These are phyloP conservation scores for Tympanopsis confertula DNA, from an alignment of 2,329 filamentous ascomycete genomes.

Conservation along the genomic window DNA sequence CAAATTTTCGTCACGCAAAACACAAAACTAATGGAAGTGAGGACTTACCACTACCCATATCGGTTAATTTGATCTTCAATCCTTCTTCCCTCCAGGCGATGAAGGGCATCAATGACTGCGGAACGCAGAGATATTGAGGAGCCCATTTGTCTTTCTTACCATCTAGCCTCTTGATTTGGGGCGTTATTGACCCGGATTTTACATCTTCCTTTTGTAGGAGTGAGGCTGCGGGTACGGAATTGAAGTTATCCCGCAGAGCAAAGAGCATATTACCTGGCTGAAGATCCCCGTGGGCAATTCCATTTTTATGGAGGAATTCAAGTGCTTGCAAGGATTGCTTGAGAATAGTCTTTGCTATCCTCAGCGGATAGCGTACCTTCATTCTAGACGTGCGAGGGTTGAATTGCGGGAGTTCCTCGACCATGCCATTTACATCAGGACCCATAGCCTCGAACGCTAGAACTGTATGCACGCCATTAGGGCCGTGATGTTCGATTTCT, in stretches of 20 bases:
- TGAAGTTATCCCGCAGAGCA: slow-evolving; percentile 12
- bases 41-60: slow-evolving; percentile 16
- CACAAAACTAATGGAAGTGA: slow-evolving; percentile 1
- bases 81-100: slow-evolving; percentile 8
- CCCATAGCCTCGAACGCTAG: no score
- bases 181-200: slow-evolving; percentile 9
- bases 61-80: slow-evolving; percentile 16
- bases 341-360: slow-evolving; percentile 26
- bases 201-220: slow-evolving; percentile 11
- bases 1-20: slow-evolving; percentile 1
- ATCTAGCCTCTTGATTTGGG: slow-evolving; percentile 14
- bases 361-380: slow-evolving; percentile 22
- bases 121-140: slow-evolving; percentile 15
- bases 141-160: slow-evolving; percentile 16
- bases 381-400: slow-evolving; percentile 11
- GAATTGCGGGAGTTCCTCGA: no score
- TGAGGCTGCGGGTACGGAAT: no score
- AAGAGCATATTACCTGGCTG: slow-evolving; percentile 25
- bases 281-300: slow-evolving; percentile 26
- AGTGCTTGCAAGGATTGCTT: slow-evolving; percentile 24
- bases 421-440: no score
- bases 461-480: no score
- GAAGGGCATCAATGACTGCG: slow-evolving; percentile 11
- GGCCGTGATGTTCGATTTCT: no score
- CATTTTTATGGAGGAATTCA: slow-evolving; percentile 21